phyloP scores from a whole-genome alignment of 306 rosid species.

The Spatholobus suberectus region DNA sequence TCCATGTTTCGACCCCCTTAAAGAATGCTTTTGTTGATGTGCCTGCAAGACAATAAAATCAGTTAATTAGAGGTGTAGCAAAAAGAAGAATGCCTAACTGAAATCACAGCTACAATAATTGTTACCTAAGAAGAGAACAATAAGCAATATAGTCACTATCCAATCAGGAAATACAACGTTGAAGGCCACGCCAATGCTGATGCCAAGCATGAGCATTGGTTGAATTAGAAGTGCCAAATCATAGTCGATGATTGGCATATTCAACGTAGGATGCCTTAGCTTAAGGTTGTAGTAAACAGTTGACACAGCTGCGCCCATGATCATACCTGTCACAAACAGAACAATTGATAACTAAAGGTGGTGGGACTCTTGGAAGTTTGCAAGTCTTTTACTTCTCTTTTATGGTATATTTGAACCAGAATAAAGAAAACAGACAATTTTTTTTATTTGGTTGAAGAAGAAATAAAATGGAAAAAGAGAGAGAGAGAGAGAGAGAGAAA shows the following conservation, averaged over 20 bases:
- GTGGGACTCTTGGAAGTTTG: not conserved
- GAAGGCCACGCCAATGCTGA: conserved; percentile 89
- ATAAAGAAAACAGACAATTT: not conserved
- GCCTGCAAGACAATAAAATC: conserved; percentile 52
- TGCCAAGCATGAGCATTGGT: conserved; percentile 97
- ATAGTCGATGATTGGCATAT: conserved; percentile 85
- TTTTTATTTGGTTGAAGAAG: not conserved
- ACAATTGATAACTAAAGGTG: not conserved
- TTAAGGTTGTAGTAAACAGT: conserved; percentile 88
- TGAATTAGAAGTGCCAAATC: conserved; percentile 89
- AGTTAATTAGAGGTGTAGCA: not conserved
- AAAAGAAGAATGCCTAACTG: not conserved
- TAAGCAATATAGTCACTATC: conserved; percentile 92
- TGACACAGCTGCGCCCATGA: conserved; percentile 87
- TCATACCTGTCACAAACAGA: conserved; percentile 72
- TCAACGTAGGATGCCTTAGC: conserved; percentile 74
- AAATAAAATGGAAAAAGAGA: not conserved
- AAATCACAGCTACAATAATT: not conserved
- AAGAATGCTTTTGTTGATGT: conserved; percentile 87
- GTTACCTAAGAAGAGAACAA: conserved; percentile 79
- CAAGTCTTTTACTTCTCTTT: not conserved
- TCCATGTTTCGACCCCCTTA: conserved; percentile 90
- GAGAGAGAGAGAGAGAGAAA: not conserved
- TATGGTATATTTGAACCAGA: not conserved
- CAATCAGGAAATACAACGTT: conserved; percentile 90